Percentiles rank a stretch among this genome's conserved stretches.
Evolutionary conservation across 1,284 basidiomycete species (phyloP).

Genomic region (Butyriboletus appendiculatus): DNA sequence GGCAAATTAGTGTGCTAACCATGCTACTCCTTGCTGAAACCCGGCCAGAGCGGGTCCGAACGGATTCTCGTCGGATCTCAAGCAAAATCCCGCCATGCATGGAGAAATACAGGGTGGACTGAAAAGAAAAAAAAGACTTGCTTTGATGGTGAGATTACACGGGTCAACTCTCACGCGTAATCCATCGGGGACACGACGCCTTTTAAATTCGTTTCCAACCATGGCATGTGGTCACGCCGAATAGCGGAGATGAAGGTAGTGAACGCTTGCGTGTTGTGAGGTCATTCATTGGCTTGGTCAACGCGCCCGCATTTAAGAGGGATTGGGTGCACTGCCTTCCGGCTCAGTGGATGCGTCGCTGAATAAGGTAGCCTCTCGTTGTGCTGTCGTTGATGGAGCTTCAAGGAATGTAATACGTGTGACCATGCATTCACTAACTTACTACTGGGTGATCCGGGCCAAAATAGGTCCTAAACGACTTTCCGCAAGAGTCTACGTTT

Average conservation of each 20-base stretch:
- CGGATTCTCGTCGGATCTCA: too few species aligned
- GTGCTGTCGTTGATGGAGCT: background rate
- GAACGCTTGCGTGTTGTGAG: background rate
- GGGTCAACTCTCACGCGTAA: background rate
- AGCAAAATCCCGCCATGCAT: too few species aligned
- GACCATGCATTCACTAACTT: too few species aligned
- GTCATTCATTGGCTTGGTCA: background rate
- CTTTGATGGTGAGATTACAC: too few species aligned
- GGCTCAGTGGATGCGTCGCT: too few species aligned
- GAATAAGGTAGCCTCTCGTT: background rate
- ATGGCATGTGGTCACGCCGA: background rate
- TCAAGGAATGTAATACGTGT: background rate
- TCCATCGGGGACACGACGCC: background rate
- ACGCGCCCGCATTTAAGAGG: background rate
- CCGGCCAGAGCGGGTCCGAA: too few species aligned
- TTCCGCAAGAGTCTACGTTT: background rate
- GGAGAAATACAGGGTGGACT: too few species aligned
- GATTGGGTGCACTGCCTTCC: background rate
- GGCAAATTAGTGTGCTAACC: background rate
- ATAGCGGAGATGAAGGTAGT: slow-evolving; percentile 5
- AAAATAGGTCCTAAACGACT: too few species aligned
- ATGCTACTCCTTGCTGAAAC: background rate
- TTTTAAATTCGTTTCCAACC: background rate
- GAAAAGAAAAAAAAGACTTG: too few species aligned
- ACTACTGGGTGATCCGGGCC: too few species aligned